These are phyloP conservation scores for Trypanosoma melophagium DNA, from an alignment of 208 protist genomes.

Conservation along the genomic window DNA sequence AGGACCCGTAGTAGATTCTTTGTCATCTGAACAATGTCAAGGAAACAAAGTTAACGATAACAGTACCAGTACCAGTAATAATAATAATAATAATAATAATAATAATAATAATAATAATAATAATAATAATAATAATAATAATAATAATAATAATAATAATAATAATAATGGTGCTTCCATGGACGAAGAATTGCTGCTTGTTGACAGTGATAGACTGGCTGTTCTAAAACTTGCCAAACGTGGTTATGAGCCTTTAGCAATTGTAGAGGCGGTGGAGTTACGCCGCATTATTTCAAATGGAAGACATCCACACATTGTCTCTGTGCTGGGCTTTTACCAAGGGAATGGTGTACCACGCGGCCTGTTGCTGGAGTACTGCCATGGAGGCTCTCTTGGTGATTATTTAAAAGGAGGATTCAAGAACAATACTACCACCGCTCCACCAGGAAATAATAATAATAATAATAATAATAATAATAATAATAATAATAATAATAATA, in stretches of 20 bases:
- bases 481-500: not conserved
- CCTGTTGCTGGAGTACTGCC: conserved; percentile 17
- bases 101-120: too few species aligned
- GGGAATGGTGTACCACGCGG: not conserved
- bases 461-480: conserved; percentile 1
- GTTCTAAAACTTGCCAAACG: conserved; percentile 15
- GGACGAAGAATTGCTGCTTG: not conserved
- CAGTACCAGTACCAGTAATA: not conserved
- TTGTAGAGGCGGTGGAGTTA: conserved; percentile 17
- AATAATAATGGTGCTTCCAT: too few species aligned
- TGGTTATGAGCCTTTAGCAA: not conserved
- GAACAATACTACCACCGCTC: not conserved
- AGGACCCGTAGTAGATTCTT: too few species aligned
- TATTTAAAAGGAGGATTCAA: not conserved
- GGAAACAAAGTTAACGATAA: not conserved
- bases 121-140: too few species aligned
- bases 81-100: too few species aligned
- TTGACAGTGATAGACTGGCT: not conserved
- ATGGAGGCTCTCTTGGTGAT: conserved; percentile 17
- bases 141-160: too few species aligned
- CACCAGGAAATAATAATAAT: not conserved
- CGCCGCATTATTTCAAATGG: conserved; percentile 1
- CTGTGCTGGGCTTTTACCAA: conserved; percentile 12
- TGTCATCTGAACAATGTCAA: too few species aligned
- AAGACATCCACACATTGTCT: conserved; percentile 15